Conservation (phyloP, 345 rosid species). For the Boechera divaricarpa region DNA sequence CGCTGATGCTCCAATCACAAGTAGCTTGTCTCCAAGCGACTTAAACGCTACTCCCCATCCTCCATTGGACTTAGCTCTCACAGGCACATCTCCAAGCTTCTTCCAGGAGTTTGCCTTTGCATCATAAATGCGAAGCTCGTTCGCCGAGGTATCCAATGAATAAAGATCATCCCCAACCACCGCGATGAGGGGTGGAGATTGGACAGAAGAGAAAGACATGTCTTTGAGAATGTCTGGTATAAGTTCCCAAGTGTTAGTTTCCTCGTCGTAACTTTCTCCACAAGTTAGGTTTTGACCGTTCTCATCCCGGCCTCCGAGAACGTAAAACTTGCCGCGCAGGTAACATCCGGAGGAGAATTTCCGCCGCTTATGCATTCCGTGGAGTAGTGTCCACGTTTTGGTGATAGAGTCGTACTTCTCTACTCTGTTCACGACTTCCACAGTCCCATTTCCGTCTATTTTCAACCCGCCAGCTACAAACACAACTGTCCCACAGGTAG, state of each 20-base stretch:
- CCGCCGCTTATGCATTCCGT: slow-evolving; percentile 57
- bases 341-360: slow-evolving; percentile 74
- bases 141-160: slow-evolving; percentile 69
- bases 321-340: slow-evolving; percentile 77
- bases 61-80: slow-evolving; percentile 65
- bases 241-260: slow-evolving; percentile 58
- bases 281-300: slow-evolving; percentile 56
- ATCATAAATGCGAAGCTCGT: slow-evolving; percentile 67
- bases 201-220: slow-evolving; percentile 53
- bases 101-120: slow-evolving; percentile 71
- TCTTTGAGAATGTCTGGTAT: slow-evolving; percentile 65
- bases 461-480: slow-evolving; percentile 76
- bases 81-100: slow-evolving; percentile 73
- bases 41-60: slow-evolving; percentile 99
- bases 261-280: slow-evolving; percentile 72
- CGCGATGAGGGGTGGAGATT: slow-evolving; percentile 84
- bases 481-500: slow-evolving; percentile 64
- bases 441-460: slow-evolving; percentile 34
- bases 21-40: slow-evolving; percentile 78
- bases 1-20: slow-evolving; percentile 73
- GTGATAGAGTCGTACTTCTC: slow-evolving; percentile 74
- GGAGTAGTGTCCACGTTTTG: slow-evolving; percentile 73
- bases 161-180: slow-evolving; percentile 76
- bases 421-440: slow-evolving; percentile 57
- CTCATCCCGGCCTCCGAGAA: slow-evolving; percentile 77